These are phyloP conservation scores for Cucumis melo DNA, from an alignment of 306 rosid species.

Conservation along the genomic window DNA sequence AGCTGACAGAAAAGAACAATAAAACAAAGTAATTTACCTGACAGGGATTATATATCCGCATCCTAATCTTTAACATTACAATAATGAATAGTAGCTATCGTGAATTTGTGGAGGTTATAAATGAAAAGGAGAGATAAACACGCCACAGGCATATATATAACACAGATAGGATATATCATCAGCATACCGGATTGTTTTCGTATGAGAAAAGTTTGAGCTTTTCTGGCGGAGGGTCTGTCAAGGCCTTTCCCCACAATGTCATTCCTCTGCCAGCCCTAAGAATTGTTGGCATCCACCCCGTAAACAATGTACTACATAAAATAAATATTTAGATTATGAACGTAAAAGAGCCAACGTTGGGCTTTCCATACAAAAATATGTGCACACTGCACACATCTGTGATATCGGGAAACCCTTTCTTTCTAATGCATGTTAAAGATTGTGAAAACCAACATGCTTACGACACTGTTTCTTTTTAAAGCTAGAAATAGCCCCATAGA, in stretches of 20 bases:
- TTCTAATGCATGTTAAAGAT: background rate
- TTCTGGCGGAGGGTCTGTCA: constrained; percentile 40
- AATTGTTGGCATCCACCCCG: constrained; percentile 90
- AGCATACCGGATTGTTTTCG: constrained; percentile 65
- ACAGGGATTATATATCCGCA: background rate
- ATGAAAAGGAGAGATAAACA: background rate
- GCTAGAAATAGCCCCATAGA: background rate
- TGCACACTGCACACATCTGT: background rate
- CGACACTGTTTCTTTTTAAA: background rate
- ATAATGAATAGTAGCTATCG: background rate
- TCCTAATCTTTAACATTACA: background rate
- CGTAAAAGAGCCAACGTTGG: background rate
- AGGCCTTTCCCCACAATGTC: constrained; percentile 65
- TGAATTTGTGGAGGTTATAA: background rate
- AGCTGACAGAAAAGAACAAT: background rate
- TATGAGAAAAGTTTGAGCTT: constrained; percentile 78
- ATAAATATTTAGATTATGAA: background rate
- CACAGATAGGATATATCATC: constrained; percentile 11
- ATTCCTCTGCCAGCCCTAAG: constrained; percentile 87
- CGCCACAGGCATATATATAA: background rate
- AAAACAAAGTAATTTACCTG: background rate
- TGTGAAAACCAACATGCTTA: background rate
- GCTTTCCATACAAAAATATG: background rate
- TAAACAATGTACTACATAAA: constrained; percentile 53
- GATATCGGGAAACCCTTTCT: background rate